phyloP scores from a whole-genome alignment of 352 stramenopile species.

The Phytopythium mirpurense region DNA sequence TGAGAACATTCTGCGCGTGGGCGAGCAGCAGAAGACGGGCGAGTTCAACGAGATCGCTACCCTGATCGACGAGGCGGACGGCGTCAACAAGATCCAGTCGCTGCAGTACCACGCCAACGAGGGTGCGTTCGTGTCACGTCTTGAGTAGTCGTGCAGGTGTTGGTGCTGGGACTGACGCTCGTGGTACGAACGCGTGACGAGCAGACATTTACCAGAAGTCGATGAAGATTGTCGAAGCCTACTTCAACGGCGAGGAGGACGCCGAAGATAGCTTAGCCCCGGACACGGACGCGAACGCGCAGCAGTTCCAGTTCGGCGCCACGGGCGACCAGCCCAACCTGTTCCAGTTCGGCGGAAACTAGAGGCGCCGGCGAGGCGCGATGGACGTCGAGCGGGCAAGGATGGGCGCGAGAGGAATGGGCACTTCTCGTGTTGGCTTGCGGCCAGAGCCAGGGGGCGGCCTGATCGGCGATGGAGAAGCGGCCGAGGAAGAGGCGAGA shows the following conservation, averaged over 20 bases:
- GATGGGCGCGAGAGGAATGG: too few species aligned
- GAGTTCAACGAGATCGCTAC: constrained; percentile 94
- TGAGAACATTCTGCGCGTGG: constrained; percentile 98
- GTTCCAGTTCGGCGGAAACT: constrained; percentile 83
- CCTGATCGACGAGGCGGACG: constrained; percentile 95
- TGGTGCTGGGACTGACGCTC: neutral
- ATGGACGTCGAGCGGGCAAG: neutral
- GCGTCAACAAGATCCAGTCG: constrained; percentile 97
- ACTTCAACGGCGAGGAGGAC: constrained; percentile 98
- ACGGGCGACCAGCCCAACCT: constrained; percentile 55
- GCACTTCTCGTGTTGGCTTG: neutral
- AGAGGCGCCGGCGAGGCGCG: constrained; percentile 7
- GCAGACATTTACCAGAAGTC: constrained; percentile 90
- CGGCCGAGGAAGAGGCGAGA: neutral
- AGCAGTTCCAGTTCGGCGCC: constrained; percentile 81
- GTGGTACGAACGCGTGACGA: neutral
- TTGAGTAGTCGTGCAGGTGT: too few species aligned
- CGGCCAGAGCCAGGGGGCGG: too few species aligned
- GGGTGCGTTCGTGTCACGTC: constrained; percentile 81
- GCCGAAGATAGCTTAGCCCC: constrained; percentile 86
- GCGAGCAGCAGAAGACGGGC: constrained; percentile 54
- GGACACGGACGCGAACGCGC: constrained; percentile 57
- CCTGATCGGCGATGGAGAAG: neutral
- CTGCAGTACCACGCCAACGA: constrained; percentile 98
- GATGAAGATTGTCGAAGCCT: constrained; percentile 96